Conservation (phyloP, 371 early-diverging fungal genomes). For the Syncephalastrum sp. region DNA sequence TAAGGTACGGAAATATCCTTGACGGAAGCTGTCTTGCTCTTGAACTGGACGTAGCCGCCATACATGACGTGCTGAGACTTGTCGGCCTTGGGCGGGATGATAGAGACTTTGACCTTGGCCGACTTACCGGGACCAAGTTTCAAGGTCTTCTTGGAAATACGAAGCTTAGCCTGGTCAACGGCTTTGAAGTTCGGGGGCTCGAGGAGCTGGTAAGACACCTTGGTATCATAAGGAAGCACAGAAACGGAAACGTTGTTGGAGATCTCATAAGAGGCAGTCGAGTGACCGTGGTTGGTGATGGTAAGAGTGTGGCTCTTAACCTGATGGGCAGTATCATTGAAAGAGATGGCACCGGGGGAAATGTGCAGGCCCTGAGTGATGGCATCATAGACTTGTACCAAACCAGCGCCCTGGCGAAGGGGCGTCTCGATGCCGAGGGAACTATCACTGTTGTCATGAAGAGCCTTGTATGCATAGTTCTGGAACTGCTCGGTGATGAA, state of each 20-base stretch:
- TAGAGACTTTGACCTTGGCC: constrained; percentile 31
- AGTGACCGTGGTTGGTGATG: constrained; percentile 57
- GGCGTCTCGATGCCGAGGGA: constrained; percentile 23
- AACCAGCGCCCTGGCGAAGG: constrained; percentile 67
- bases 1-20: constrained; percentile 43
- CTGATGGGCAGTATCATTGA: constrained; percentile 60
- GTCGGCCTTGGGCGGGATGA: constrained; percentile 37
- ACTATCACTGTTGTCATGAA: constrained; percentile 17
- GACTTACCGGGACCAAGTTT: constrained; percentile 35
- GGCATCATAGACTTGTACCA: constrained; percentile 64
- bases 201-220: constrained; percentile 11
- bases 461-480: constrained; percentile 46
- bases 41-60: constrained; percentile 32
- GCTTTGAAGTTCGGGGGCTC: constrained; percentile 13
- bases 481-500: constrained; percentile 33
- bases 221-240: constrained; percentile 31
- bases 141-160: constrained; percentile 25
- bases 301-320: constrained; percentile 39
- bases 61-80: constrained; percentile 26
- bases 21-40: constrained; percentile 2
- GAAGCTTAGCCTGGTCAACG: constrained; percentile 23
- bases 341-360: constrained; percentile 56
- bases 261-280: constrained; percentile 46
- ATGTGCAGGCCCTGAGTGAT: constrained; percentile 48
- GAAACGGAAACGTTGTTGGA: constrained; percentile 36